Conservation (phyloP, 169 alveolate genomes). For the Plasmodium coatneyi region DNA sequence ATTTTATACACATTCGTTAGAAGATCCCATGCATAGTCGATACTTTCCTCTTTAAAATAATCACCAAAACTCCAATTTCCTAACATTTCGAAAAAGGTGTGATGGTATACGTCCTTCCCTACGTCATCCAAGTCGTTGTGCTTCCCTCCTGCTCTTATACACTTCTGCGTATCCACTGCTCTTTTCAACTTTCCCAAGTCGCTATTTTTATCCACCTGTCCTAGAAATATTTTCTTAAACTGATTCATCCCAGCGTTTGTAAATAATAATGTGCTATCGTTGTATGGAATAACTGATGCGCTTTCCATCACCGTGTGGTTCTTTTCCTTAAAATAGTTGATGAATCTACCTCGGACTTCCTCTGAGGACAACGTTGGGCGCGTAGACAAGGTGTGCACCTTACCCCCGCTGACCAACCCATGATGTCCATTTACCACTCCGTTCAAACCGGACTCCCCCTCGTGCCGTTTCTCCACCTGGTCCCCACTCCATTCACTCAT, state of each 20-base stretch:
- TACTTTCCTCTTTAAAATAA: slow-evolving; percentile 94
- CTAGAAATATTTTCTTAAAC: slow-evolving; percentile 91
- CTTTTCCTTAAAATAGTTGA: slow-evolving; percentile 82
- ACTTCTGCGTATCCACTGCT: slow-evolving; percentile 94
- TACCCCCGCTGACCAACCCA: neutral
- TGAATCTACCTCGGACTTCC: slow-evolving; percentile 81
- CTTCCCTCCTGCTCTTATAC: slow-evolving; percentile 95
- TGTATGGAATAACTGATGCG: slow-evolving; percentile 92
- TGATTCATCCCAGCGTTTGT: slow-evolving; percentile 96
- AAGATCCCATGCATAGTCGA: slow-evolving; percentile 93
- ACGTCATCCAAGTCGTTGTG: slow-evolving; percentile 93
- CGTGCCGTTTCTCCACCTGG: neutral
- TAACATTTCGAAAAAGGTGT: slow-evolving; percentile 96
- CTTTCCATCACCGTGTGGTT: slow-evolving; percentile 83
- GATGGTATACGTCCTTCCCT: slow-evolving; percentile 96
- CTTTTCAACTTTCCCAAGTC: slow-evolving; percentile 92
- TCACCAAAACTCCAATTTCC: slow-evolving; percentile 97
- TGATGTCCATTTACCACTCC: neutral
- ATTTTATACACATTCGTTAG: slow-evolving; percentile 91
- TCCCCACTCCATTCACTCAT: neutral
- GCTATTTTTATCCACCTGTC: slow-evolving; percentile 91
- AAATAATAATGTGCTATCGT: slow-evolving; percentile 93
- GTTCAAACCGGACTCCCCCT: neutral
- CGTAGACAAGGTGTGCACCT: neutral
- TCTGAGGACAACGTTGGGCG: slow-evolving; percentile 18